phyloP scores from a whole-genome alignment of 2,329 filamentous ascomycete genomes.

The Diaporthe nobilis region DNA sequence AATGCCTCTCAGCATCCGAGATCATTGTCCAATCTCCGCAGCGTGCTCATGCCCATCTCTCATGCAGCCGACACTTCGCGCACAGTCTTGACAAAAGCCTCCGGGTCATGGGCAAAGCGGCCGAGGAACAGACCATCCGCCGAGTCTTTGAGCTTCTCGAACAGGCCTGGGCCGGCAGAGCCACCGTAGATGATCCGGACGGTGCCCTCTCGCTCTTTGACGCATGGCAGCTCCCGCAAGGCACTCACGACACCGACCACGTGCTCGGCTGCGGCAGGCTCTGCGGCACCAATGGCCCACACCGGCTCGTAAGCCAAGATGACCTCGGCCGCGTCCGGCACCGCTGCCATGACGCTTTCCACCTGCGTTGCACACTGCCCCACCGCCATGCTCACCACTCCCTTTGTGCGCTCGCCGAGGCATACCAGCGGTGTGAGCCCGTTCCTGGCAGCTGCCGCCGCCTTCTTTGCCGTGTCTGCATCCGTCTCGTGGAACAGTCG shows the following conservation, averaged over 20 bases:
- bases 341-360: conserved; percentile 70
- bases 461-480: conserved; percentile 75
- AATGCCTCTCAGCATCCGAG: background rate
- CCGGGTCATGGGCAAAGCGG: conserved; percentile 83
- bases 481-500: conserved; percentile 83
- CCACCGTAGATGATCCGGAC: conserved; percentile 86
- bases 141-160: conserved; percentile 74
- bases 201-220: conserved; percentile 65
- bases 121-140: conserved; percentile 88
- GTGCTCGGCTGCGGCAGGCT: conserved; percentile 80
- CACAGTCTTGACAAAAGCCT: conserved; percentile 79
- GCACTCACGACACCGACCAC: conserved; percentile 79
- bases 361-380: conserved; percentile 78
- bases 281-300: conserved; percentile 85
- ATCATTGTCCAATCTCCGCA: background rate
- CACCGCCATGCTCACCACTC: conserved; percentile 70
- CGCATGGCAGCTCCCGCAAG: conserved; percentile 68
- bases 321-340: conserved; percentile 76
- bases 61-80: conserved; percentile 73
- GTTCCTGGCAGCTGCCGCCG: conserved; percentile 75
- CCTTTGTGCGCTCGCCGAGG: conserved; percentile 77
- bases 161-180: conserved; percentile 85
- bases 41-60: background rate
- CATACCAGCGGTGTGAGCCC: conserved; percentile 84
- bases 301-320: conserved; percentile 90